A percentile compares a stretch with the other conserved stretches of the same genome.
Conservation (phyloP, 257 asterid species). For the Ehretia macrophylla region DNA sequence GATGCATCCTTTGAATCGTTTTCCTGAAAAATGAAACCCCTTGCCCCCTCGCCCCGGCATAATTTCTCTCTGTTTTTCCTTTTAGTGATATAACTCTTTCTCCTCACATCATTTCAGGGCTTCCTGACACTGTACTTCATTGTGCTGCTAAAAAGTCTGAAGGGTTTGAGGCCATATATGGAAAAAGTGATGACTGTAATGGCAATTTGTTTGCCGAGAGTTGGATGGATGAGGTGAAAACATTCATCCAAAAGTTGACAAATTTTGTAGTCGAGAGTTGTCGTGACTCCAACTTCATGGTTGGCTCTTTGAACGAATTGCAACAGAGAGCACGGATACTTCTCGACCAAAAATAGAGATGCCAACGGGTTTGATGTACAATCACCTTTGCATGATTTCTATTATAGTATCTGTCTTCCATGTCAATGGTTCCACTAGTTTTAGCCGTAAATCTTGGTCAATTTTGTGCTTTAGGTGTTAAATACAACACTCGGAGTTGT, state of each 20-base stretch:
- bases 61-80: not conserved
- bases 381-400: not conserved
- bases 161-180: conserved; percentile 67
- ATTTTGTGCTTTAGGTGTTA: not conserved
- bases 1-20: too few species aligned
- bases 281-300: conserved; percentile 13
- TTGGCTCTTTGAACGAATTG: conserved; percentile 36
- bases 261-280: conserved; percentile 24
- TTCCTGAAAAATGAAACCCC: not conserved
- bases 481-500: not conserved
- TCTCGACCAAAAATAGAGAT: conserved; percentile 32
- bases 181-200: conserved; percentile 22
- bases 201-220: conserved; percentile 13
- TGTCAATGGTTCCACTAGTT: too few species aligned
- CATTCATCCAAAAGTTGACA: conserved; percentile 34
- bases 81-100: not conserved
- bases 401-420: too few species aligned
- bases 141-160: conserved; percentile 72
- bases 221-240: conserved; percentile 44
- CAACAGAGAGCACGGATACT: conserved; percentile 55
- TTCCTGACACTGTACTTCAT: conserved; percentile 68
- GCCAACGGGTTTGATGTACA: conserved; percentile 13
- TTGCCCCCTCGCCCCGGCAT: not conserved
- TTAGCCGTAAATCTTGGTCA: too few species aligned
- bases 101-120: conserved; percentile 45